These are phyloP conservation scores for Gynostemma pentaphyllum DNA, from an alignment of 306 rosid genomes.

Conservation along the genomic window DNA sequence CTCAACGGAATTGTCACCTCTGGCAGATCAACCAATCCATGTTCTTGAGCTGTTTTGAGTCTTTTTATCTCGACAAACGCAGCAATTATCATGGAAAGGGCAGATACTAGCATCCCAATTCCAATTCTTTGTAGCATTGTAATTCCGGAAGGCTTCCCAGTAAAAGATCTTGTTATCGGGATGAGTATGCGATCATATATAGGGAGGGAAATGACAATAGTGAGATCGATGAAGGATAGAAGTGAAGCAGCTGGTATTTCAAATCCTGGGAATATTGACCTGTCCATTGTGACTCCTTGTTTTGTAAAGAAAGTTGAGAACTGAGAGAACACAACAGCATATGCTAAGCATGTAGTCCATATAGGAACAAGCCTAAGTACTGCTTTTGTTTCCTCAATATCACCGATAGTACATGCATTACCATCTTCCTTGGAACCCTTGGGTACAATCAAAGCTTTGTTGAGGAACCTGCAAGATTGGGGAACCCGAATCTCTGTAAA, in stretches of 20 bases:
- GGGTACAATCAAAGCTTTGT: conserved; percentile 29
- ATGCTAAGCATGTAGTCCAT: conserved; percentile 35
- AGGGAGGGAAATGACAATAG: conserved; percentile 25
- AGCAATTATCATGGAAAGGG: conserved; percentile 28
- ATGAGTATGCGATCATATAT: conserved; percentile 47
- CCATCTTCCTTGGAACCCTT: conserved; percentile 14
- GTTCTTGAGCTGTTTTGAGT: conserved; percentile 39
- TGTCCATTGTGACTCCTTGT: conserved; percentile 50
- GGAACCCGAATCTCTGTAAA: neutral
- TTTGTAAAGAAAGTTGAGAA: conserved; percentile 41
- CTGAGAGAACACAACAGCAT: conserved; percentile 31
- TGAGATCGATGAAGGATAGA: conserved; percentile 20
- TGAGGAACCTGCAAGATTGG: conserved; percentile 25
- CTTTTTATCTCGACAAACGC: conserved; percentile 49
- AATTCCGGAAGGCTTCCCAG: conserved; percentile 48
- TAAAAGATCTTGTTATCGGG: conserved; percentile 36
- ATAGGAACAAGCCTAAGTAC: conserved; percentile 31
- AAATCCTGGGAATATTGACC: conserved; percentile 30
- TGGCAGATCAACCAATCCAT: conserved; percentile 40
- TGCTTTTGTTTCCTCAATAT: conserved; percentile 43
- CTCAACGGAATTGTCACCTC: conserved; percentile 49
- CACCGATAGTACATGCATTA: conserved; percentile 9
- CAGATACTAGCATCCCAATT: conserved; percentile 39
- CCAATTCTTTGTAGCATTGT: conserved; percentile 67
- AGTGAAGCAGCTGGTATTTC: conserved; percentile 53